phyloP scores from a whole-genome alignment of 306 rosid genomes.

The Echinosophora koreensis region DNA sequence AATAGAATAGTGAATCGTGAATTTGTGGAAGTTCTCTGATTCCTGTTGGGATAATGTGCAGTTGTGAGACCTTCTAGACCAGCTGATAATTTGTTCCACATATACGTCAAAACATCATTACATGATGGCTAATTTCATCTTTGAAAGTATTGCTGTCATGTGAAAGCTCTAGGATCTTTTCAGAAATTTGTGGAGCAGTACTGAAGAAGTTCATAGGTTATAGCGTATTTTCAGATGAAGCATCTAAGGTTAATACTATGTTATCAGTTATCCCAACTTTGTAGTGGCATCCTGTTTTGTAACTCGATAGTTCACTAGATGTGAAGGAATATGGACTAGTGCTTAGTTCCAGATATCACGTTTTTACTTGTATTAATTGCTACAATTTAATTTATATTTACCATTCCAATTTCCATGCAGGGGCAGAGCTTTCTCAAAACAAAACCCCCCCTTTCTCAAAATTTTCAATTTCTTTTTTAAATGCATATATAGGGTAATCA shows the following conservation, averaged over 20 bases:
- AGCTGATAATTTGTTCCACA: neutral
- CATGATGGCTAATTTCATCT: neutral
- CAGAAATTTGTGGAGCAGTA: neutral
- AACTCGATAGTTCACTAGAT: neutral
- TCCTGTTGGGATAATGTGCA: neutral
- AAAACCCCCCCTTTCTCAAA: no score
- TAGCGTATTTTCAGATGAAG: conserved; percentile 1
- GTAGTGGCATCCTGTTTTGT: conserved; percentile 18
- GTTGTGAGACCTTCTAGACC: conserved; percentile 16
- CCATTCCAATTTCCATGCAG: neutral
- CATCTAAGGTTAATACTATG: conserved; percentile 32
- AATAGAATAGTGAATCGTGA: neutral
- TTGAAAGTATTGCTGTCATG: neutral
- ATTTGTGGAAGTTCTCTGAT: neutral
- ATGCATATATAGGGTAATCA: no score
- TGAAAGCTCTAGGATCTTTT: neutral
- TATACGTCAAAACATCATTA: neutral
- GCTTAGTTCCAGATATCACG: conserved; percentile 32
- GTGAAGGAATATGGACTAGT: conserved; percentile 4
- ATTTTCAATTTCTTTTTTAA: no score
- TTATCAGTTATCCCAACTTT: conserved; percentile 9
- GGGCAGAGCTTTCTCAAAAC: no score
- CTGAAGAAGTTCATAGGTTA: neutral
- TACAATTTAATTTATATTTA: conserved; percentile 19
- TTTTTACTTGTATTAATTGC: neutral